Evolutionary conservation across 2,329 filamentous ascomycete genomes (phyloP).

Genomic region (Scedosporium minutisporum): DNA sequence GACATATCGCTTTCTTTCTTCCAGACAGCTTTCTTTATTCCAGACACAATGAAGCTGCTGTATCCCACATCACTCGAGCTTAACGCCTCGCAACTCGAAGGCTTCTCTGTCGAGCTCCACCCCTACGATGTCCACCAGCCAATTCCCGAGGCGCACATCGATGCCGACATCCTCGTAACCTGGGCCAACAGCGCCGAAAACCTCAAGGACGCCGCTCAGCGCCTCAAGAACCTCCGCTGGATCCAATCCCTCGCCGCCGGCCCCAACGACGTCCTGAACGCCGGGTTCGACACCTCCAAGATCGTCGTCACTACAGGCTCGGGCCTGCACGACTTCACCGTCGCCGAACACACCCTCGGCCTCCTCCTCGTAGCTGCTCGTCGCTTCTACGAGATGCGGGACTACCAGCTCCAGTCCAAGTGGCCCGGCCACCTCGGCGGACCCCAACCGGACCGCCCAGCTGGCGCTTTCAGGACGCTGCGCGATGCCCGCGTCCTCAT

Average conservation of each 20-base stretch:
- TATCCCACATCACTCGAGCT: slow-evolving; percentile 55
- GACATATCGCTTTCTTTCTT: too few relatives aligned
- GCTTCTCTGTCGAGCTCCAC: slow-evolving; percentile 48
- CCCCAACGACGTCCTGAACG: slow-evolving; percentile 53
- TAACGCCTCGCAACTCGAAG: slow-evolving; percentile 43
- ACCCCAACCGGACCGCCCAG: slow-evolving; percentile 47
- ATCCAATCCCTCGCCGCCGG: slow-evolving; percentile 59
- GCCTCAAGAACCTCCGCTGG: slow-evolving; percentile 50
- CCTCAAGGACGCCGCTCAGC: slow-evolving; percentile 45
- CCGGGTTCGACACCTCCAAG: slow-evolving; percentile 45
- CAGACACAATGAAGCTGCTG: slow-evolving; percentile 49
- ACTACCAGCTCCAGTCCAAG: slow-evolving; percentile 44
- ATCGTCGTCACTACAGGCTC: slow-evolving; percentile 51
- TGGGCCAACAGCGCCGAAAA: slow-evolving; percentile 51
- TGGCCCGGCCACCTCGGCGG: slow-evolving; percentile 56
- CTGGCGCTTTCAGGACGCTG: slow-evolving; percentile 48
- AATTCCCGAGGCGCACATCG: slow-evolving; percentile 47
- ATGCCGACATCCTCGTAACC: slow-evolving; percentile 52
- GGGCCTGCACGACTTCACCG: slow-evolving; percentile 54
- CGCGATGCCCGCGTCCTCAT: slow-evolving; percentile 47
- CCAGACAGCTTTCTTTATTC: too few relatives aligned
- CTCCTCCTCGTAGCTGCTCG: slow-evolving; percentile 45
- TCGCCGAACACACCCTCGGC: slow-evolving; percentile 55
- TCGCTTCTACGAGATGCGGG: slow-evolving; percentile 53
- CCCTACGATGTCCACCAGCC: slow-evolving; percentile 47